A percentile compares a stretch with the other conserved stretches of the same genome.
These are phyloP conservation scores for Acanthamoeba culbertsoni DNA, from an alignment of 208 protist genomes.

Conservation along the genomic window DNA sequence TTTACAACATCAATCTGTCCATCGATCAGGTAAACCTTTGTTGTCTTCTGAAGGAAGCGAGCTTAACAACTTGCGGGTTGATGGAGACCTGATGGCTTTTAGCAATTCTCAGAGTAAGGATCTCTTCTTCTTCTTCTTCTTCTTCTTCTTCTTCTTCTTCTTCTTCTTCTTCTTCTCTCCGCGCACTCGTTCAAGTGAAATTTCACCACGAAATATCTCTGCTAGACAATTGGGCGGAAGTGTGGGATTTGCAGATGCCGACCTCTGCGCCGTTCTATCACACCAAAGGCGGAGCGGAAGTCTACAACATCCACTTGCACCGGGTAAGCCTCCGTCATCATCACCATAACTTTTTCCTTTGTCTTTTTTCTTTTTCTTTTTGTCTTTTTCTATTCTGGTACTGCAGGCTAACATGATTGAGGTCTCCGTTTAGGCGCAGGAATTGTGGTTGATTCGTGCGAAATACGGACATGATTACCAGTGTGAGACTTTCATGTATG, in stretches of 20 bases:
- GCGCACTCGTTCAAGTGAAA: too few relatives aligned
- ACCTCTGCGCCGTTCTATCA: neutral
- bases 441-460: too few relatives aligned
- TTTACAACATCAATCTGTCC: neutral
- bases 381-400: neutral
- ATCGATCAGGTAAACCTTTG: neutral
- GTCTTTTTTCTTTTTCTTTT: neutral
- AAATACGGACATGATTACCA: too few relatives aligned
- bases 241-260: neutral
- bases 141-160: too few relatives aligned
- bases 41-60: neutral
- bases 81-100: neutral
- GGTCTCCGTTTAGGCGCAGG: too few relatives aligned
- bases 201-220: too few relatives aligned
- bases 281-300: neutral
- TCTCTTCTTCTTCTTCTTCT: too few relatives aligned
- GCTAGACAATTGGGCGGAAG: neutral
- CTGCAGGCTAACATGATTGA: neutral
- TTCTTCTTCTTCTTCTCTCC: too few relatives aligned
- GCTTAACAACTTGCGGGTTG: neutral
- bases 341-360: neutral
- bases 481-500: neutral
- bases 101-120: neutral
- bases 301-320: neutral
- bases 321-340: neutral